Base-by-base conservation (phyloP, 345 rosid genomes). In the Hypericum perforatum region DNA sequence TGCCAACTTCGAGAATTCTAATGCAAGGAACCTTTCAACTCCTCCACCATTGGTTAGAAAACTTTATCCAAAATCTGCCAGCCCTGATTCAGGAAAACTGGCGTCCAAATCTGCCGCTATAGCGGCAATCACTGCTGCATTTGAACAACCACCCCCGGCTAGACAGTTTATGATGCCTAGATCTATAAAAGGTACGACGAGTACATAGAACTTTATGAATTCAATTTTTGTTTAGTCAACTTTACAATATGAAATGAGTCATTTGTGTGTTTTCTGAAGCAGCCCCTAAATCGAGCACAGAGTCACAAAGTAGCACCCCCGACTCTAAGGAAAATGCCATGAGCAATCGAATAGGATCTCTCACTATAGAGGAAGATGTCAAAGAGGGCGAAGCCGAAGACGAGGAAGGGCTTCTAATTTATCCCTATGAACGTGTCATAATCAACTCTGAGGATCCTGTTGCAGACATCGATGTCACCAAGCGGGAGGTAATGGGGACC, bases 381-480 rank as follows among this genome's bases (percentile, higher is more conserved):
- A 89, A 82, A 66, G 97, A 94, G 68, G 95, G 78, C 16, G 99
- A 89, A 61, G 78, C 81, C 11, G 95, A 89, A 74, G 98, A 88
- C 39, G 99, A 89, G 49, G 99, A 86, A 68, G 97, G 91, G 32
- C 82, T 89, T 29, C 82, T 69, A 63, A 61, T 60, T 45, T 73
- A 66, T 74, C 71, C 89, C 11, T 85, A 73, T 7, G 64, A 77
- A 61, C 72, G 70, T 61, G 58, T 89, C 52, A 78, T 43, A 50
- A 79, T 79, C 52, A 57, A 63, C 47, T 80, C 97, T 37, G 57
- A 52, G 15, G 79, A 71, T 61, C 87, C 86, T 11, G 81, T 49
- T 54, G 51, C 59, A 38, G 76, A 66, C 67, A 79, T 82, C 63
- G 82, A 85, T 43, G 68, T 60, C 40, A 66, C 82, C 46, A 81